These are phyloP conservation scores for Emergomyces orientalis DNA, from an alignment of 2,329 filamentous ascomycete species.

Conservation along the genomic window DNA sequence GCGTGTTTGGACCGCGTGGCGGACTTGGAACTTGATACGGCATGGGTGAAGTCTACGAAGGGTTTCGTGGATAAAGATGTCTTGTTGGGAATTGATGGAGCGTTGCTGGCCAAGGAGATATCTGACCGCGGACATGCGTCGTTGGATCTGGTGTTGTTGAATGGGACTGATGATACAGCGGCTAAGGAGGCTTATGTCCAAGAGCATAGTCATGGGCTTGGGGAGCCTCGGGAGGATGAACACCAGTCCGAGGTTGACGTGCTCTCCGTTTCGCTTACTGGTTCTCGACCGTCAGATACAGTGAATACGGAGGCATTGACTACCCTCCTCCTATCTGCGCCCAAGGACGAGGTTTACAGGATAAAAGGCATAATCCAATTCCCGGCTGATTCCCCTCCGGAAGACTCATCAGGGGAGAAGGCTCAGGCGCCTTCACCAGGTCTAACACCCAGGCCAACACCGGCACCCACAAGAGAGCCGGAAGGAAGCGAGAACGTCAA, in stretches of 20 bases:
- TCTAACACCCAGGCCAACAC: conserved; percentile 12
- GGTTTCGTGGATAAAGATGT: conserved; percentile 71
- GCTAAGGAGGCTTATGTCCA: conserved; percentile 10
- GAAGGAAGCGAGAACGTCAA: not conserved
- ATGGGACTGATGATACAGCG: conserved; percentile 17
- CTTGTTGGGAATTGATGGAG: conserved; percentile 79
- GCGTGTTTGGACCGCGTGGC: conserved; percentile 68
- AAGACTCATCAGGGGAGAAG: conserved; percentile 39
- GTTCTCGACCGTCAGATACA: conserved; percentile 38
- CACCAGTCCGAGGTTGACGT: conserved; percentile 88
- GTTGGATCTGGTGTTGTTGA: conserved; percentile 19
- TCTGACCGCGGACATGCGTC: conserved; percentile 35
- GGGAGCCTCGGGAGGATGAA: conserved; percentile 36
- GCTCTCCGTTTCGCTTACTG: conserved; percentile 63
- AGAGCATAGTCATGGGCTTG: conserved; percentile 29
- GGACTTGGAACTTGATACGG: conserved; percentile 68
- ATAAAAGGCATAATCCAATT: conserved; percentile 65
- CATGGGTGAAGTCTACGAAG: conserved; percentile 75
- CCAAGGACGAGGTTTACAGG: conserved; percentile 90
- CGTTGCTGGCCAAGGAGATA: conserved; percentile 43
- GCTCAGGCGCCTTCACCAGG: conserved; percentile 25
- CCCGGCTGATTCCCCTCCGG: conserved; percentile 33
- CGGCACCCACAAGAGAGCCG: not conserved
- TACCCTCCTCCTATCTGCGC: conserved; percentile 57
- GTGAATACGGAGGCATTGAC: conserved; percentile 53